Percentiles rank a stretch among this genome's conserved stretches.
Conservation (phyloP, 192 early-diverging fungal species). For the Globomyces pollinis-pini region DNA sequence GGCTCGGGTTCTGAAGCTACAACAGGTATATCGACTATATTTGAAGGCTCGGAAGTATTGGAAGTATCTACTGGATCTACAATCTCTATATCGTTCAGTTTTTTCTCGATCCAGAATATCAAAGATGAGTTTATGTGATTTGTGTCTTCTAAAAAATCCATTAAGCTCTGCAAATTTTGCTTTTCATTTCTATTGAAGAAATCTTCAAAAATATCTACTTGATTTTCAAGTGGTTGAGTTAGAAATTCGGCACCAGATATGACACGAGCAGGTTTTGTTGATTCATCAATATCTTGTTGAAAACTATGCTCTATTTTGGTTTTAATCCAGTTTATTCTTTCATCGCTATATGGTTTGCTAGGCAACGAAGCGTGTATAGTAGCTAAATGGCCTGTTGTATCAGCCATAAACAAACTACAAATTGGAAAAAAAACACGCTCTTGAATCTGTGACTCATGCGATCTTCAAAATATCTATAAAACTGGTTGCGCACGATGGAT, state of each 20-base stretch:
- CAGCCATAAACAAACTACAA: too few relatives aligned
- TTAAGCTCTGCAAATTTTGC: conserved; percentile 26
- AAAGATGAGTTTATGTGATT: conserved; percentile 17
- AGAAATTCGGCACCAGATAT: neutral
- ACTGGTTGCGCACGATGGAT: too few relatives aligned
- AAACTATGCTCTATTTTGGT: neutral
- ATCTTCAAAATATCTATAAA: too few relatives aligned
- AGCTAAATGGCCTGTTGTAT: too few relatives aligned
- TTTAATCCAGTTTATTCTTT: neutral
- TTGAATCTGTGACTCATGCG: too few relatives aligned
- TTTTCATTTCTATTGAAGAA: conserved; percentile 38
- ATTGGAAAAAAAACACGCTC: too few relatives aligned
- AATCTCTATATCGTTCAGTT: conserved; percentile 22
- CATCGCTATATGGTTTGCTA: neutral
- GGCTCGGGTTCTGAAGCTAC: neutral
- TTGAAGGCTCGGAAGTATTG: neutral
- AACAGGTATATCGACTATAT: neutral
- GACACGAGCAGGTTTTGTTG: neutral
- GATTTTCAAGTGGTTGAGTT: neutral
- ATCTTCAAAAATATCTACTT: conserved; percentile 35
- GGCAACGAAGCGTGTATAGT: neutral
- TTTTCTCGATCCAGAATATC: conserved; percentile 40
- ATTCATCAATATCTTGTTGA: neutral
- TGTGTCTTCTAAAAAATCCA: conserved; percentile 37
- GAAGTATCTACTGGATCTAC: neutral